phyloP scores from a whole-genome alignment of 2,329 filamentous ascomycete species.

The Penicillium sp. region DNA sequence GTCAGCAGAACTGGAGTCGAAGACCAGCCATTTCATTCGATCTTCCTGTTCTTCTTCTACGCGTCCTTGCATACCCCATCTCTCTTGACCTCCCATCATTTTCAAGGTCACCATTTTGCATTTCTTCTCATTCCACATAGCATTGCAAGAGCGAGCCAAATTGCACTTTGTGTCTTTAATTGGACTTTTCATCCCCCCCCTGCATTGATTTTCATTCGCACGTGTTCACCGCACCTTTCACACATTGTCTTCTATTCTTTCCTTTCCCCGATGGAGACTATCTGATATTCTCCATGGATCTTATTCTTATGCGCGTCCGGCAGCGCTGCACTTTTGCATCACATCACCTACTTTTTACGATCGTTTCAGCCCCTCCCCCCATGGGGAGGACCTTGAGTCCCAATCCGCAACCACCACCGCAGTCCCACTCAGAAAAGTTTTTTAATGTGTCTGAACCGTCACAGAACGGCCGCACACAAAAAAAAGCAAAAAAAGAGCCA shows the following conservation, averaged over 20 bases:
- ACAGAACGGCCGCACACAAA: conserved; percentile 15
- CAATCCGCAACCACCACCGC: neutral
- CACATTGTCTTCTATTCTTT: conserved; percentile 11
- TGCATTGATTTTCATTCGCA: neutral
- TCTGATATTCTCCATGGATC: neutral
- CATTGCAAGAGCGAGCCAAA: conserved; percentile 45
- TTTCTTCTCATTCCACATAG: conserved; percentile 36
- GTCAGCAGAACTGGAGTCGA: conserved; percentile 16
- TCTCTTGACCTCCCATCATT: conserved; percentile 17
- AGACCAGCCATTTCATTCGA: conserved; percentile 11
- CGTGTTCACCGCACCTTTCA: neutral
- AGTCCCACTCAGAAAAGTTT: conserved; percentile 12
- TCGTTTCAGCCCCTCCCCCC: conserved; percentile 17
- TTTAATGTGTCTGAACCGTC: conserved; percentile 21
- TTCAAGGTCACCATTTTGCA: conserved; percentile 30
- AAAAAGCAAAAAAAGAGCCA: conserved; percentile 24
- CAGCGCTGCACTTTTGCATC: conserved; percentile 20
- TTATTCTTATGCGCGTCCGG: conserved; percentile 18
- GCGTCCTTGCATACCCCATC: conserved; percentile 32
- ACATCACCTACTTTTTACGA: conserved; percentile 14
- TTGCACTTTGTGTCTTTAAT: conserved; percentile 18
- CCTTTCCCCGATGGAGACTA: conserved; percentile 16
- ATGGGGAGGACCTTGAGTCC: neutral
- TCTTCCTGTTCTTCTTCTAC: conserved; percentile 24
- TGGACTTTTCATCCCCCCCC: conserved; percentile 13